Percentiles rank a stretch among this genome's conserved stretches.
These are phyloP conservation scores for Talaromyces albobiverticillius DNA, from an alignment of 2,329 filamentous ascomycete species.

Conservation along the genomic window DNA sequence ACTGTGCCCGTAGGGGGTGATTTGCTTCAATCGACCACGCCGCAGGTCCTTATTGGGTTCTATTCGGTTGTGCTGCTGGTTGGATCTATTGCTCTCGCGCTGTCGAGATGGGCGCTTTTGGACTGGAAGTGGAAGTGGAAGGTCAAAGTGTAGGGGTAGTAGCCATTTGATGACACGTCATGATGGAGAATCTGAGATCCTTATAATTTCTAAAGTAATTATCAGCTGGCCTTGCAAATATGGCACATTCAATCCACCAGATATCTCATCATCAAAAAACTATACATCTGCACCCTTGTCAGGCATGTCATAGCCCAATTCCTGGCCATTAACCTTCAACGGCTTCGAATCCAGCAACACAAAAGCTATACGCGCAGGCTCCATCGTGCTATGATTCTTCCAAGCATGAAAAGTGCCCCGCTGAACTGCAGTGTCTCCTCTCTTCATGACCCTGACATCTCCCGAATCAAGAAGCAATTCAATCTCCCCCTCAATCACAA, in stretches of 20 bases:
- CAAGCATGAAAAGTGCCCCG: slow-evolving; percentile 56
- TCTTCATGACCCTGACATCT: slow-evolving; percentile 43
- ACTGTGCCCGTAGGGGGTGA: slow-evolving; percentile 47
- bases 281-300: no score
- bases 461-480: slow-evolving; percentile 54
- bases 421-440: slow-evolving; percentile 57
- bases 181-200: no score
- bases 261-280: no score
- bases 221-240: no score
- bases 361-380: slow-evolving; percentile 49
- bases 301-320: no score
- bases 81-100: slow-evolving; percentile 26
- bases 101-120: slow-evolving; percentile 36
- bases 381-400: slow-evolving; percentile 47
- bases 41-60: slow-evolving; percentile 45
- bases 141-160: slow-evolving; percentile 33
- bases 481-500: slow-evolving; percentile 54
- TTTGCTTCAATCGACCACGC: slow-evolving; percentile 46
- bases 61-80: slow-evolving; percentile 43
- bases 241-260: no score
- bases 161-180: no score
- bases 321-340: no score
- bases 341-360: slow-evolving; percentile 2
- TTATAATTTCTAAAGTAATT: no score
- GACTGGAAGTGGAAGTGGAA: slow-evolving; percentile 38